These are phyloP conservation scores for Linnemannia schmuckeri DNA, from an alignment of 192 early-diverging fungal genomes.

Conservation along the genomic window DNA sequence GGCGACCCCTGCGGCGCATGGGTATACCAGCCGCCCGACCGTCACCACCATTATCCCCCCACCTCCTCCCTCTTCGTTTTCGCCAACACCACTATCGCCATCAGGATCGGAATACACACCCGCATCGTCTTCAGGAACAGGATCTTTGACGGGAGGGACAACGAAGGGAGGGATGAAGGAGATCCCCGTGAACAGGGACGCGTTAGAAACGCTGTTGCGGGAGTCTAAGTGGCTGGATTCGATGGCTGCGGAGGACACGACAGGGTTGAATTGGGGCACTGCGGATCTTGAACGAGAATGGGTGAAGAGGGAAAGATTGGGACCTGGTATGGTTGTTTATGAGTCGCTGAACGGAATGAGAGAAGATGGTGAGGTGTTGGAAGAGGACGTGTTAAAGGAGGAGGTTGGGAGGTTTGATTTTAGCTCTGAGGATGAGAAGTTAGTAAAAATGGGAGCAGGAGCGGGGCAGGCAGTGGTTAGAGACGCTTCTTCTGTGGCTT, in stretches of 20 bases:
- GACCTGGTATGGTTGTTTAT: slow-evolving; percentile 52
- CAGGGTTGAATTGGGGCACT: slow-evolving; percentile 25
- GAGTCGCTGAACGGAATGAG: background rate
- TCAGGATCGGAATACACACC: slow-evolving; percentile 7
- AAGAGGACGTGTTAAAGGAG: background rate
- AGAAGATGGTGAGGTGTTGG: background rate
- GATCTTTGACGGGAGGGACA: no score
- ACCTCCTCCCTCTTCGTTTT: background rate
- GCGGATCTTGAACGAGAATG: slow-evolving; percentile 12
- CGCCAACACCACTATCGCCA: background rate
- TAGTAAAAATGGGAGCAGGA: background rate
- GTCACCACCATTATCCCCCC: slow-evolving; percentile 10
- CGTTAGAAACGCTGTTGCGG: slow-evolving; percentile 26
- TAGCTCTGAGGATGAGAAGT: no score
- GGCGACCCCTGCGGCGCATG: slow-evolving; percentile 43
- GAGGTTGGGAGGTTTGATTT: background rate
- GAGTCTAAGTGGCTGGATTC: slow-evolving; percentile 51
- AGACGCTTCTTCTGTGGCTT: background rate
- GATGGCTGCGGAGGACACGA: slow-evolving; percentile 38
- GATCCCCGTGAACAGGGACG: slow-evolving; percentile 23
- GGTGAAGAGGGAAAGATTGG: slow-evolving; percentile 27
- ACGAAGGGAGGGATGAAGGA: background rate
- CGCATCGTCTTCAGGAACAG: background rate
- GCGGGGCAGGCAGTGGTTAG: background rate
- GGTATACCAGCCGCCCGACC: slow-evolving; percentile 15